Evolutionary conservation across 75 land plant species (phyloP).

Genomic region (Sequoiadendron giganteum): DNA sequence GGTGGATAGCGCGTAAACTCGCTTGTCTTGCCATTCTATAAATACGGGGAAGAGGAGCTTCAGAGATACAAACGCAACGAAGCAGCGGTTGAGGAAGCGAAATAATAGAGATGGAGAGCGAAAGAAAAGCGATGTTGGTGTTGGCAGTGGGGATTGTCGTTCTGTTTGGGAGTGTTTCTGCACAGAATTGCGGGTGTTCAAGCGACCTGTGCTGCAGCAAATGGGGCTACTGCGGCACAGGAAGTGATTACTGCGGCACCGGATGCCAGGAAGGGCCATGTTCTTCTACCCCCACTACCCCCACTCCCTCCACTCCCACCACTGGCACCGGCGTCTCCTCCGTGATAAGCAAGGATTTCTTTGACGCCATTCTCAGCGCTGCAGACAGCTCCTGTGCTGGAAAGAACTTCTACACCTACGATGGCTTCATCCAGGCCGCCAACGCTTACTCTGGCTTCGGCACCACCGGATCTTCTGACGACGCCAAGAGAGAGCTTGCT

Average conservation of each 20-base stretch:
- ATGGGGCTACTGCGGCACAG: conserved; percentile 57
- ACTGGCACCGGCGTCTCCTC: neutral
- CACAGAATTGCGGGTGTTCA: conserved; percentile 1
- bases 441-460: too few relatives aligned
- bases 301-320: neutral
- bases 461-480: too few relatives aligned
- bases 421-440: neutral
- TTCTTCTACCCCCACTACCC: neutral
- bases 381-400: conserved; percentile 27
- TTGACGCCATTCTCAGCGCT: conserved; percentile 30
- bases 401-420: conserved; percentile 38
- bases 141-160: too few relatives aligned
- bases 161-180: neutral
- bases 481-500: too few relatives aligned
- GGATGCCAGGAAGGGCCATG: conserved; percentile 55
- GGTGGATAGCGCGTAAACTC: too few relatives aligned
- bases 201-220: conserved; percentile 56
- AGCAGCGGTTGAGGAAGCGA: too few relatives aligned
- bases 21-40: too few relatives aligned
- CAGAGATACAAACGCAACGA: too few relatives aligned
- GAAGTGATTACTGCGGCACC: conserved; percentile 43
- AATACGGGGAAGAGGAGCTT: too few relatives aligned
- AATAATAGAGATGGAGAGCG: too few relatives aligned
- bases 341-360: conserved; percentile 9
- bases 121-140: too few relatives aligned